Evolutionary conservation across 805 yeast species (phyloP), one percentile per base, ranked within the genome.

Genomic region (Saturnispora kantuleensis): DNA sequence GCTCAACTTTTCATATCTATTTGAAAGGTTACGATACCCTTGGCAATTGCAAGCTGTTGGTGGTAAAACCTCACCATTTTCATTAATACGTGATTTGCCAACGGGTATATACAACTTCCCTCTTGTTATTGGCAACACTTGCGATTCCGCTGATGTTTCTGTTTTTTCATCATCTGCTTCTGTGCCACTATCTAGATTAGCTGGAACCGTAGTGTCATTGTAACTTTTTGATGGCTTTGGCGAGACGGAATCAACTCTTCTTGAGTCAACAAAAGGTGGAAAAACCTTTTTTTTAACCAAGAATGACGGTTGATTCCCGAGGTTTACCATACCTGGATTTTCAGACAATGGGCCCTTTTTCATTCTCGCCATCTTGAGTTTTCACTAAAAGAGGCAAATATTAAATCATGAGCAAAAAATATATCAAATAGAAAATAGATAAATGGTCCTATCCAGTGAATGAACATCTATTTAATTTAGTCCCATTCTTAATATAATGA

Each of bases 151-250:
- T 21, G 26, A 21, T 5, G 11, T 15, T 31, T 35, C 45, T 18
- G 45, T 42, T 12, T 42, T 30, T 37, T 42, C 45, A 31, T 42
- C 45, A 8, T 42, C 45, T 5, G 45, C 45, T 37, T 42, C 45
- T 10, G 31, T 36, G 9, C 32, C 39, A 9, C 39, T 41, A 11
- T 26, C 32, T 9, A 12, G 29, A 12, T 16, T 15, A 9, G 7
- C 7, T 2, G 11, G 21, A 8, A 8, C 32, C 10, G 13, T 34
- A n/a, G 13, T 31, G 15, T 6, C 34, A 31, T n/a, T 31, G 26
- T 21, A 21, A 21, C 26, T 4, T 21, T 6, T n/a, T 12, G 26
- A 9, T 33, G 32, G 15, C 32, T 17, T 17, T 39, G 32, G 7
- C 15, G 11, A 10, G 34, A 21, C n/a, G 32, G 31, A 17, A n/a